Evolutionary conservation across 2,329 filamentous ascomycete genomes (phyloP).

Genomic region (Penicillium sp.): DNA sequence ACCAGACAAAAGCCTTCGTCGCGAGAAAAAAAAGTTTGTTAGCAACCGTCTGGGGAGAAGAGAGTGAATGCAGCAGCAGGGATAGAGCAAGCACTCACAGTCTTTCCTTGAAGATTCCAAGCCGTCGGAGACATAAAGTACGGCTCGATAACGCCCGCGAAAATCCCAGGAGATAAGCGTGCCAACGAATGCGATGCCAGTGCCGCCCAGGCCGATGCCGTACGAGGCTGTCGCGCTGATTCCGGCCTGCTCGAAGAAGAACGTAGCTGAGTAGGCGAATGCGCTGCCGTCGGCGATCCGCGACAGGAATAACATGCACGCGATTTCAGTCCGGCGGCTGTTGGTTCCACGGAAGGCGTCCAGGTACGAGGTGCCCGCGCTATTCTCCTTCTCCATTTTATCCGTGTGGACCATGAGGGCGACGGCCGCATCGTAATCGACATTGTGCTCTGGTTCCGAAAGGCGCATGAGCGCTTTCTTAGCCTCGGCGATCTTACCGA

Average conservation of each 20-base stretch:
- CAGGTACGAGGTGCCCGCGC: constrained; percentile 28
- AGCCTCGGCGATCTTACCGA: constrained; percentile 39
- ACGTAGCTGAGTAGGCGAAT: constrained; percentile 39
- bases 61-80: too few relatives aligned
- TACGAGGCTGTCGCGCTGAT: constrained; percentile 40
- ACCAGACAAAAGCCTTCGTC: constrained; percentile 35
- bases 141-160: constrained; percentile 39
- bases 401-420: constrained; percentile 47
- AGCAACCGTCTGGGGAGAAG: too few relatives aligned
- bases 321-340: constrained; percentile 48
- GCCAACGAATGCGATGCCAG: constrained; percentile 62
- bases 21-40: too few relatives aligned
- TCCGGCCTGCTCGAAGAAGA: constrained; percentile 46
- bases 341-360: constrained; percentile 38
- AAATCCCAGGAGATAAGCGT: constrained; percentile 52
- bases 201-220: constrained; percentile 57
- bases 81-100: background rate
- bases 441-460: constrained; percentile 26
- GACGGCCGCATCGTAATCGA: constrained; percentile 36
- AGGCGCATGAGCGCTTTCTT: constrained; percentile 36
- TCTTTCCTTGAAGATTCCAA: constrained; percentile 35
- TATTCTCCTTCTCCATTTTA: constrained; percentile 30
- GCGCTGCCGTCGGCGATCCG: constrained; percentile 37
- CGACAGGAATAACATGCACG: constrained; percentile 40
- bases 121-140: constrained; percentile 40